Conservation (phyloP, 108 stramenopile species). For the Skeletonema costatum region DNA sequence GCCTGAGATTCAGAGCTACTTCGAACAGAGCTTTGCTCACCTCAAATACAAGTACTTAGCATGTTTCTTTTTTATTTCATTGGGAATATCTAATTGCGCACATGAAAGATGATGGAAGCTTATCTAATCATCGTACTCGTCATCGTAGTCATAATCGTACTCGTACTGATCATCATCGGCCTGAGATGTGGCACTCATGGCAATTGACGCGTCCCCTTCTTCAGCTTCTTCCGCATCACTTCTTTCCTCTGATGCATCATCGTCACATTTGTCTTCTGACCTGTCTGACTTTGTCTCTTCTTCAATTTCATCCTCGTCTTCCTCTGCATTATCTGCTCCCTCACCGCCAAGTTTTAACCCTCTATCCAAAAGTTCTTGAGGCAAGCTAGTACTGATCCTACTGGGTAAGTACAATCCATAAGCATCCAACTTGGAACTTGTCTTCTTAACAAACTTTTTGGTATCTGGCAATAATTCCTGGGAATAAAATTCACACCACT, state of each 20-base stretch:
- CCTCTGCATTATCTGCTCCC: conserved; percentile 19
- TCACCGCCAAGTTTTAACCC: conserved; percentile 66
- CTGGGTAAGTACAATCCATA: conserved; percentile 86
- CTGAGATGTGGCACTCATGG: conserved; percentile 29
- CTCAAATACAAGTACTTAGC: not conserved
- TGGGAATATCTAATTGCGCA: not conserved
- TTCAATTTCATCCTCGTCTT: conserved; percentile 45
- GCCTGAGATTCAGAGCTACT: too few species aligned
- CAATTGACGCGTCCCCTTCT: conserved; percentile 30
- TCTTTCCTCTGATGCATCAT: conserved; percentile 5
- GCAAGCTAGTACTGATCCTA: conserved; percentile 78
- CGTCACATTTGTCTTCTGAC: conserved; percentile 52
- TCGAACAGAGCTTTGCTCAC: too few species aligned
- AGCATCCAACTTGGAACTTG: conserved; percentile 78
- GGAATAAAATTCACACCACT: conserved; percentile 89
- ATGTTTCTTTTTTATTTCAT: not conserved
- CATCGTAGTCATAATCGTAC: conserved; percentile 40
- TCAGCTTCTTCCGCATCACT: conserved; percentile 1
- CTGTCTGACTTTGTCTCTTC: conserved; percentile 40
- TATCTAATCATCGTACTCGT: conserved; percentile 36
- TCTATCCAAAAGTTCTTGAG: conserved; percentile 76
- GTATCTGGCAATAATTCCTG: conserved; percentile 83
- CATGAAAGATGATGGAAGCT: not conserved
- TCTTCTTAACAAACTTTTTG: conserved; percentile 83
- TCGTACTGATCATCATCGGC: conserved; percentile 30